Base-by-base conservation (phyloP, 352 stramenopile species). In the Ophiocytium majus region DNA sequence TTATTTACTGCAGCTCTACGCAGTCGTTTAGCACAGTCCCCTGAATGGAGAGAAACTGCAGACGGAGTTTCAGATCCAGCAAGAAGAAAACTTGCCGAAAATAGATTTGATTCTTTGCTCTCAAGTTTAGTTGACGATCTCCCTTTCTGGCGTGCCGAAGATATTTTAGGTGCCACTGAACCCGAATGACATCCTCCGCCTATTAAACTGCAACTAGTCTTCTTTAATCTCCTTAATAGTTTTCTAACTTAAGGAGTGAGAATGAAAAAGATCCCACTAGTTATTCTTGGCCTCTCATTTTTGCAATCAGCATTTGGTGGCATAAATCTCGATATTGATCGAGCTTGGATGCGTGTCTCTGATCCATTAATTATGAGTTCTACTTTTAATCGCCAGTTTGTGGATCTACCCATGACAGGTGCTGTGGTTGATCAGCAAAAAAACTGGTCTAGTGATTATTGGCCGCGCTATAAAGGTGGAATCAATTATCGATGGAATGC, bases 391-490 rank as follows among this genome's bases (percentile, higher is more conserved):
- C 57, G 57, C 57, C 19, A 71, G 28, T 28, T 71, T 28, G 28
- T 28, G 23, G 23, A 23, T 71, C 57, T 71, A 23, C 57, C 57
- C 23, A 23, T 71, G 57, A 71, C 19, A 28, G 57, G 57, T 71
- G 57, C 23, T 71, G 57, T 28, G 23, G 23, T 28, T 28, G 57
- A 71, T 71, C 57, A 23, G 23, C 57, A 71, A 28, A 71, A 71
- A 71, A 23, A 71, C 57, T 71, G 57, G 57, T 71, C 57, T 23
- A 71, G 57, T 71, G 57, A 71, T 28, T 71, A 71, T 28, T 71
- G 57, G 57, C 57, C 57, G 28, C 28, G 19, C 19, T 23, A 71
- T 23, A 28, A 23, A 23, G 57, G 57, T 71, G 57, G 57, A 28
- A 71, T 71, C 57, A 71, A 71, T 71, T 23, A 71, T 71, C 57